These are phyloP conservation scores for Pseudomonodictys pantanalensis DNA, from an alignment of 495 filamentous ascomycete species.

Conservation along the genomic window DNA sequence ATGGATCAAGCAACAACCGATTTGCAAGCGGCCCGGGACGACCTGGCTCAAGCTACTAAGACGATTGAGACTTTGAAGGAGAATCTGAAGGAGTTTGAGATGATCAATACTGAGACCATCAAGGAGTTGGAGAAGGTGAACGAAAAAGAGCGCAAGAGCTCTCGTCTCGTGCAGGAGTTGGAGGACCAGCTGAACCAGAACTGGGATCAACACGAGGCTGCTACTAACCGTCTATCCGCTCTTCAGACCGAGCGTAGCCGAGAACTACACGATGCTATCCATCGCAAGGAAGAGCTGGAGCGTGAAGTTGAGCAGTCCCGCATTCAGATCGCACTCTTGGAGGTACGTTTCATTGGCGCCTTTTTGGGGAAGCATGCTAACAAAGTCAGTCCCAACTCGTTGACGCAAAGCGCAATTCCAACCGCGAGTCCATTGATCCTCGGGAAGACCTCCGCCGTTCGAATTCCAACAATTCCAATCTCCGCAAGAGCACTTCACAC, in stretches of 20 bases:
- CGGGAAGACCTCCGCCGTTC: constrained; percentile 62
- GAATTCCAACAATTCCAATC: constrained; percentile 71
- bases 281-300: constrained; percentile 54
- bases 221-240: constrained; percentile 69
- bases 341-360: constrained; percentile 55
- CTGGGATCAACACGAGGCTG: constrained; percentile 83
- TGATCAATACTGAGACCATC: constrained; percentile 40
- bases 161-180: constrained; percentile 86
- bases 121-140: constrained; percentile 56
- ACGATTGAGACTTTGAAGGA: constrained; percentile 56
- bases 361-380: constrained; percentile 1
- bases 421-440: constrained; percentile 42
- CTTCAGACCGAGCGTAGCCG: constrained; percentile 66
- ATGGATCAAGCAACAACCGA: constrained; percentile 57
- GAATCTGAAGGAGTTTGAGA: constrained; percentile 45
- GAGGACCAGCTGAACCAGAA: constrained; percentile 95
- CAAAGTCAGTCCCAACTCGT: constrained; percentile 55
- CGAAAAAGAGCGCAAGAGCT: constrained; percentile 75
- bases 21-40: constrained; percentile 68
- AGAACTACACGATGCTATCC: constrained; percentile 57
- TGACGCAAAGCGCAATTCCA: constrained; percentile 45
- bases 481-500: constrained; percentile 82
- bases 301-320: constrained; percentile 57
- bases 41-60: constrained; percentile 43
- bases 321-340: constrained; percentile 60